Percentiles rank a stretch among this genome's conserved stretches.
These are phyloP conservation scores for Hanseniaspora nectarophila DNA, from an alignment of 805 yeast species.

Conservation along the genomic window DNA sequence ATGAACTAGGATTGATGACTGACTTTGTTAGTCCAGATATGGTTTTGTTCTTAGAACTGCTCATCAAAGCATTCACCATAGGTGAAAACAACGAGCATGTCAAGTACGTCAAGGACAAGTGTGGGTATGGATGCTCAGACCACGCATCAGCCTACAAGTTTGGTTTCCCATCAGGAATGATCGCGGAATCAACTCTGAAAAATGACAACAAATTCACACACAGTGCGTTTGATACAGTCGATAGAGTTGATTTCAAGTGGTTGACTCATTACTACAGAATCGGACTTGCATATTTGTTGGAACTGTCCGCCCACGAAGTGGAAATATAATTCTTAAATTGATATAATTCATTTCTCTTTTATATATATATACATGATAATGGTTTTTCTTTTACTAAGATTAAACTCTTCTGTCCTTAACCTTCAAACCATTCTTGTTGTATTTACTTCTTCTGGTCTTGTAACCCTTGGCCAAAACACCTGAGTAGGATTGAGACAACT, in stretches of 20 bases:
- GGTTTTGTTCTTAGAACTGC: conserved; percentile 47
- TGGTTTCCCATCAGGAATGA: conserved; percentile 77
- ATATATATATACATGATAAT: not conserved
- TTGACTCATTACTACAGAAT: conserved; percentile 70
- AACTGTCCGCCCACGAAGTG: conserved; percentile 37
- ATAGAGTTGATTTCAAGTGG: conserved; percentile 64
- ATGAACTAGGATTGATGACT: conserved; percentile 67
- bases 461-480: conserved; percentile 85
- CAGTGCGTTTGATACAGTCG: conserved; percentile 66
- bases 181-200: conserved; percentile 63
- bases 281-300: conserved; percentile 60
- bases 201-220: conserved; percentile 62
- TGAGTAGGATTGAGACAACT: conserved; percentile 91
- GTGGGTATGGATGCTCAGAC: conserved; percentile 92
- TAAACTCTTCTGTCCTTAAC: conserved; percentile 70
- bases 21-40: conserved; percentile 52
- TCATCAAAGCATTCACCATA: conserved; percentile 49
- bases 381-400: conserved; percentile 22
- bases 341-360: not conserved
- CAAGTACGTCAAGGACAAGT: conserved; percentile 58
- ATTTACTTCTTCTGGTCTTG: conserved; percentile 86
- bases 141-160: conserved; percentile 73
- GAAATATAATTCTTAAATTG: not conserved
- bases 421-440: conserved; percentile 61
- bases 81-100: conserved; percentile 27